Base-by-base conservation (phyloP, 345 rosid genomes). In the Eucalyptus pauciflora region DNA sequence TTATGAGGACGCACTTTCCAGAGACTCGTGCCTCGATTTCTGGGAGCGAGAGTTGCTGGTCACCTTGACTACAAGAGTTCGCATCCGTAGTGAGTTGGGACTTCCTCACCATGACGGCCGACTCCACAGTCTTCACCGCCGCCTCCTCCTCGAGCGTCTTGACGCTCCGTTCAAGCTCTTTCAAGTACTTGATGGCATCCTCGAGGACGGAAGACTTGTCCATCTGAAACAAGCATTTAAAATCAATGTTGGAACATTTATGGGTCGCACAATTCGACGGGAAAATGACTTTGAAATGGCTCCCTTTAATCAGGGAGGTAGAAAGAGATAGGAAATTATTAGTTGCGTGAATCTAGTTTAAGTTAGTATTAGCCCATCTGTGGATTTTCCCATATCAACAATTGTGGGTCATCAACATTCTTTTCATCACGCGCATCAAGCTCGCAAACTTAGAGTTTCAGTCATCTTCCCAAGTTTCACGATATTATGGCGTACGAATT, bases 131-230 rank as follows among this genome's bases (percentile, higher is more conserved):
- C 90, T 89, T 94, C 90, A 52, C 92, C 17, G 94, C 88, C 52
- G 89, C 80, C 88, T 92, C 92, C 76, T 93, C 95, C 80, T 96
- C 96, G 6, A 97, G 94, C 16, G 88, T 87, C 89, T 91, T 91
- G 49, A 95, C 92, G 31, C 93, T 96, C 86, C 93, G 97, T 91
- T 96, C 95, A 31, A 96, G 96, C n/a, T 97, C 92, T 89, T 95
- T 96, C 88, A 96, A 18, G 89, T 94, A 93, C 91, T 95, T 93
- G 60, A 93, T 93, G 12, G 98, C 94, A 5, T 95, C 95, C 87
- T 92, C 97, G 67, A 97, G 96, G 81, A 97, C 89, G 8, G 99
- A 92, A 49, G 96, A 90, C 90, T 94, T 97, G 91, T 96, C 99
- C 86, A 91, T 92, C 98, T 97, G 92, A 11, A 64, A 80, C 46